A percentile compares a stretch with the other conserved stretches of the same genome.
phyloP scores from a whole-genome alignment of 139 green algal species.

The Chlorella sp. region DNA sequence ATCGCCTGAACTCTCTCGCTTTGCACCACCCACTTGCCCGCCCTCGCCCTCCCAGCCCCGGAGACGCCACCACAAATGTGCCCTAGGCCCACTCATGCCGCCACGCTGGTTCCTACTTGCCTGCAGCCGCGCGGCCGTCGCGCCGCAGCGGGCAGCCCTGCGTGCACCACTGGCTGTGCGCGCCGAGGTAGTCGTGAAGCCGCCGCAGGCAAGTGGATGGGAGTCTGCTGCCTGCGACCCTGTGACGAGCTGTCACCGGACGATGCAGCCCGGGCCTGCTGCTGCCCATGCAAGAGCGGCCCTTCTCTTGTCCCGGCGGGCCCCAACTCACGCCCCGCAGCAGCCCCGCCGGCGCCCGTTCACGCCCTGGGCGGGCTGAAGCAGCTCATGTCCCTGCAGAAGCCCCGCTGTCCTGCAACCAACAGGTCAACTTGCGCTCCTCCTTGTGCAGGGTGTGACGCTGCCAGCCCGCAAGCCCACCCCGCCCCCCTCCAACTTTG shows the following conservation, averaged over 20 bases:
- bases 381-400: no score
- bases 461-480: conserved; percentile 58
- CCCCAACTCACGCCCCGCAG: neutral
- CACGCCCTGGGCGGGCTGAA: no score
- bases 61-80: no score
- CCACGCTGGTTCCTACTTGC: no score
- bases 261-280: neutral
- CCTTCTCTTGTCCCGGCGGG: no score
- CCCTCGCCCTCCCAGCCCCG: neutral
- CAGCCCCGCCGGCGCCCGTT: neutral
- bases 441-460: conserved; percentile 58
- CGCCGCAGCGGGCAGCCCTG: neutral
- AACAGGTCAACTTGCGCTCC: neutral
- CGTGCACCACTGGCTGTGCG: neutral
- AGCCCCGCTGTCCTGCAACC: no score
- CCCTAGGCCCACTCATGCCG: no score
- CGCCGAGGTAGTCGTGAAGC: conserved; percentile 15
- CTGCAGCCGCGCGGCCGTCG: neutral
- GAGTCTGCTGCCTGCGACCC: neutral
- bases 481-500: conserved; percentile 59
- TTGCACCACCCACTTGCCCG: neutral
- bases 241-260: no score
- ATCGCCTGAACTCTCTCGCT: neutral
- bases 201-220: conserved; percentile 6
- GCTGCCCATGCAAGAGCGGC: neutral